Evolutionary conservation across 2,329 filamentous ascomycete genomes (phyloP).

Genomic region (Didymella pinodella): DNA sequence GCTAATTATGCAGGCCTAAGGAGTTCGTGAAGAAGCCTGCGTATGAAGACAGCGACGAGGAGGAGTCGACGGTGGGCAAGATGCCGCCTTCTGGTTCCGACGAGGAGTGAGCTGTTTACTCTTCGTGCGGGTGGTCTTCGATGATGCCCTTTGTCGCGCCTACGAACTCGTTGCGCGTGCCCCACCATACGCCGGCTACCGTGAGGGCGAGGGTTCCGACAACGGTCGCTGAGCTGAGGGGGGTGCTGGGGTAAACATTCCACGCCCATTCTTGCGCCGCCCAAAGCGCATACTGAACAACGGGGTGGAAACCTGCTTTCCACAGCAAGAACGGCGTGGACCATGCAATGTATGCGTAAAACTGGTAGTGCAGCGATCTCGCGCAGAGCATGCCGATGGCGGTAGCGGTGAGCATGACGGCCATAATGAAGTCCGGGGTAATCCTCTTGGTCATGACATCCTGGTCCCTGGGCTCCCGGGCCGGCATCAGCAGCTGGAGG

Average conservation of each 20-base stretch:
- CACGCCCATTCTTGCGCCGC: conserved; percentile 87
- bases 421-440: conserved; percentile 77
- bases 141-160: conserved; percentile 43
- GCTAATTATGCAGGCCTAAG: conserved; percentile 65
- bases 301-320: conserved; percentile 73
- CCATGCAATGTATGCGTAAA: conserved; percentile 92
- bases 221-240: conserved; percentile 69
- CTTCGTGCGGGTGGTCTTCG: conserved; percentile 43
- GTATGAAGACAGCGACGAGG: conserved; percentile 73
- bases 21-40: conserved; percentile 73
- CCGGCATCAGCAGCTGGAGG: conserved; percentile 56
- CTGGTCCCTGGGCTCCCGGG: conserved; percentile 59
- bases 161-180: conserved; percentile 57
- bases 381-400: conserved; percentile 84
- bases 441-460: conserved; percentile 64
- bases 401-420: conserved; percentile 77
- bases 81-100: conserved; percentile 85
- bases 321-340: conserved; percentile 86
- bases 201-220: conserved; percentile 75
- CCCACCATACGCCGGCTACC: conserved; percentile 69
- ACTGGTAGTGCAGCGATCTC: conserved; percentile 91
- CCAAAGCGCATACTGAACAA: conserved; percentile 75
- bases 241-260: conserved; percentile 90
- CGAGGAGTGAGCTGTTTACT: conserved; percentile 57
- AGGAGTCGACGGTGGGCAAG: conserved; percentile 81